Percentiles rank a stretch among this genome's conserved stretches.
These are phyloP conservation scores for Botryotinia convoluta DNA, from an alignment of 2,329 filamentous ascomycete genomes.

Conservation along the genomic window DNA sequence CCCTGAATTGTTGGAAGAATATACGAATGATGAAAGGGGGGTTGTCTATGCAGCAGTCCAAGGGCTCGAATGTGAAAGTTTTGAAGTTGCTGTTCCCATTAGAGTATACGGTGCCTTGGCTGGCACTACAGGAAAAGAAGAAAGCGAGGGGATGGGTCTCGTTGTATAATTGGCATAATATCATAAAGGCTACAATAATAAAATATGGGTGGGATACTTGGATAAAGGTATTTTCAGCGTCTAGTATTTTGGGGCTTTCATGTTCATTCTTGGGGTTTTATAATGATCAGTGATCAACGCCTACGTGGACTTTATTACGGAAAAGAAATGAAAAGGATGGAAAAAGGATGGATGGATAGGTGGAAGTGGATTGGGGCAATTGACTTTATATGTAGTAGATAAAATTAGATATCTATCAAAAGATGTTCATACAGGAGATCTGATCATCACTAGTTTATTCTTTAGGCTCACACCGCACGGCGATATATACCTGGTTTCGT, in stretches of 20 bases:
- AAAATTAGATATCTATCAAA: conserved; percentile 6
- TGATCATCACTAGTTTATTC: not conserved
- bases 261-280: not conserved
- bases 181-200: not conserved
- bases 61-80: conserved; percentile 78
- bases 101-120: conserved; percentile 66
- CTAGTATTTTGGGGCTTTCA: not conserved
- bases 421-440: not conserved
- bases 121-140: conserved; percentile 17
- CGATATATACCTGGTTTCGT: not conserved
- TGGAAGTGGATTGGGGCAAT: not conserved
- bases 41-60: conserved; percentile 75
- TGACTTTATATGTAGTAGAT: not conserved
- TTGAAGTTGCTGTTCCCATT: conserved; percentile 83
- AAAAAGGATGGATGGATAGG: not conserved
- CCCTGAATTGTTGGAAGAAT: conserved; percentile 66
- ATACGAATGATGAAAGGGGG: conserved; percentile 76
- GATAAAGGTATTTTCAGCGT: not conserved
- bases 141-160: conserved; percentile 10
- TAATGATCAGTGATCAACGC: conserved; percentile 7
- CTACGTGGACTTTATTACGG: not conserved
- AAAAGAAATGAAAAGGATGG: not conserved
- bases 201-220: conserved; percentile 10
- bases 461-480: too few species aligned
- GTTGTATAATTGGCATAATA: not conserved